A percentile compares a stretch with the other conserved stretches of the same genome.
Conservation (phyloP, 2,329 filamentous ascomycete species). For the Calycina marina region DNA sequence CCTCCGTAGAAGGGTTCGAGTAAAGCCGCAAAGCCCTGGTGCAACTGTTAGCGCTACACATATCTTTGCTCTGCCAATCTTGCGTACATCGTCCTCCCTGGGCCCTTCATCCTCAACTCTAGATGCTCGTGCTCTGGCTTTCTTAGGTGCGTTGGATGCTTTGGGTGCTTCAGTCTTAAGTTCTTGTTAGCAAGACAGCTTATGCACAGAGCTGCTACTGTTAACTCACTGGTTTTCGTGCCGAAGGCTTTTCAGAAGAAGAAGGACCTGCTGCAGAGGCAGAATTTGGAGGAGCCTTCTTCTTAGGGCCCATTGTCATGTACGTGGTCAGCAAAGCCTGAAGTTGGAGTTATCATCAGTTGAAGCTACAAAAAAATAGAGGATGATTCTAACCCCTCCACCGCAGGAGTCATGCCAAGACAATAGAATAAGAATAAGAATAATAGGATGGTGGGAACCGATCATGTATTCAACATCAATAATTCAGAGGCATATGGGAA, state of each 20-base stretch:
- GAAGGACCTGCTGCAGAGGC: slow-evolving; percentile 11
- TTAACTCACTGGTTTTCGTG: too few relatives aligned
- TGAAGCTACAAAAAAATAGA: too few relatives aligned
- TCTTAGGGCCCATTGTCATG: slow-evolving; percentile 3
- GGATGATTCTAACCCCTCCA: too few relatives aligned
- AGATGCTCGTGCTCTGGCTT: slow-evolving; percentile 12
- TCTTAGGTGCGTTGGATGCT: slow-evolving; percentile 12
- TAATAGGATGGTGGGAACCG: too few relatives aligned
- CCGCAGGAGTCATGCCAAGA: too few relatives aligned
- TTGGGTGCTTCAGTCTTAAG: neutral
- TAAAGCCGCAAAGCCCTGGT: slow-evolving; percentile 42
- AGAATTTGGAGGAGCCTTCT: slow-evolving; percentile 7
- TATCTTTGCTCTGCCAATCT: too few relatives aligned
- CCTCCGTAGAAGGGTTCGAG: slow-evolving; percentile 57
- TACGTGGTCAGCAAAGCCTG: too few relatives aligned
- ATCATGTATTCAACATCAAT: too few relatives aligned
- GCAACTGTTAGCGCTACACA: slow-evolving; percentile 27
- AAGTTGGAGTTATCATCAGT: too few relatives aligned
- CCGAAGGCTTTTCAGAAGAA: slow-evolving; percentile 5
- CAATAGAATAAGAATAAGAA: too few relatives aligned
- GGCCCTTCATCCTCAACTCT: slow-evolving; percentile 6
- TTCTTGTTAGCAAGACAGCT: neutral
- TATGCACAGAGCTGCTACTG: neutral
- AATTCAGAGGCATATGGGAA: too few relatives aligned
- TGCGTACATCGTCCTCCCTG: slow-evolving; percentile 17